Evolutionary conservation across 768 basidiomycete genomes (phyloP).

Genomic region (Mrakia gelida): DNA sequence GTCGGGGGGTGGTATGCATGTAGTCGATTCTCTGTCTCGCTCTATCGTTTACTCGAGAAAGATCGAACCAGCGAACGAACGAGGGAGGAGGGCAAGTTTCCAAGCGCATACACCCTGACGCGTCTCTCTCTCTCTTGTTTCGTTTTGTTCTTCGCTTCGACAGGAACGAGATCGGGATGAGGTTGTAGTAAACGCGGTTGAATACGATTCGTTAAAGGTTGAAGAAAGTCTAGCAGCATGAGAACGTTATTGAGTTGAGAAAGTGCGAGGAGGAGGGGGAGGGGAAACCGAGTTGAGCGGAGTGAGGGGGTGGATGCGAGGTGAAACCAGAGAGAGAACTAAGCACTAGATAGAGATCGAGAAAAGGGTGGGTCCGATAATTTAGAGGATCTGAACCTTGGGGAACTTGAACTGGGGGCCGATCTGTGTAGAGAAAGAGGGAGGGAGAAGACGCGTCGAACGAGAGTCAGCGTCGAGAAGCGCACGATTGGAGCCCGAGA

Average conservation of each 20-base stretch:
- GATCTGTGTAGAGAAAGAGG: conserved; percentile 45
- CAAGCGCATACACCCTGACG: neutral
- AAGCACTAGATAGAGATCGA: neutral
- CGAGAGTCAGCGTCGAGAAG: no score
- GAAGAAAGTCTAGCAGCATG: neutral
- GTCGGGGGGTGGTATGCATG: no score
- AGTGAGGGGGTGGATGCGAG: neutral
- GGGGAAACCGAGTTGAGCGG: conserved; percentile 17
- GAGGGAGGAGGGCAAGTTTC: no score
- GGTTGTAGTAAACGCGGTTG: neutral
- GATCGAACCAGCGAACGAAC: no score
- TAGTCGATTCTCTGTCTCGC: no score
- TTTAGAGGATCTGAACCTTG: conserved; percentile 45
- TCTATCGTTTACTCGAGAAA: no score
- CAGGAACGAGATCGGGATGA: neutral
- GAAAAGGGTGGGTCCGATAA: neutral
- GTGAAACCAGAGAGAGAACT: neutral
- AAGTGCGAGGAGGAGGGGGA: neutral
- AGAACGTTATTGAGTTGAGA: neutral
- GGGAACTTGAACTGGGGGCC: conserved; percentile 59
- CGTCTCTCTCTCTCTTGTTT: neutral
- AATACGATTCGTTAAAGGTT: neutral
- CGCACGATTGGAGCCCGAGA: no score
- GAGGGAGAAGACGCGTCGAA: neutral
- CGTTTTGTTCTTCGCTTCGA: neutral